phyloP scores from a whole-genome alignment of 2,329 filamentous ascomycete genomes.

The Colletotrichum filicis region DNA sequence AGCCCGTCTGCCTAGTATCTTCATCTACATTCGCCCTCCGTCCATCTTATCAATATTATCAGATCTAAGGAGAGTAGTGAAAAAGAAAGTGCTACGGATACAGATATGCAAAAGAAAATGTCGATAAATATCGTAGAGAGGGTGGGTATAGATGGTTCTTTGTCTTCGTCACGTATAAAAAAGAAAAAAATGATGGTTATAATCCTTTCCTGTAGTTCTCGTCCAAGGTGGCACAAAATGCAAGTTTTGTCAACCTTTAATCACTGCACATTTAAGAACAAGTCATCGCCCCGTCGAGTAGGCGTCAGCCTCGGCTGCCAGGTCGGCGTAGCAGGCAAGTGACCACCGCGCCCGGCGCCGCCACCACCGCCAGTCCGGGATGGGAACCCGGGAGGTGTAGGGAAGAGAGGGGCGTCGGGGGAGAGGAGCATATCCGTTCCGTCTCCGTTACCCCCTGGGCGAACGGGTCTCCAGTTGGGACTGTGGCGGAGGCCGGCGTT shows the following conservation, averaged over 20 bases:
- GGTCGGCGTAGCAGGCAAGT: slow-evolving; percentile 60
- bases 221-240: not conserved
- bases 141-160: slow-evolving; percentile 25
- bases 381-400: slow-evolving; percentile 8
- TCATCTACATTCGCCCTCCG: not conserved
- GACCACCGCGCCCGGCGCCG: not conserved
- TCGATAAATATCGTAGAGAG: slow-evolving; percentile 3
- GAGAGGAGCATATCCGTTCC: slow-evolving; percentile 25
- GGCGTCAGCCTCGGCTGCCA: slow-evolving; percentile 76
- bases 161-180: slow-evolving; percentile 12
- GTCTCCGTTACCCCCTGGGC: slow-evolving; percentile 11
- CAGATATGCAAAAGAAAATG: slow-evolving; percentile 7
- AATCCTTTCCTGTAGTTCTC: not conserved
- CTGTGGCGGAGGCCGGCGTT: slow-evolving; percentile 34
- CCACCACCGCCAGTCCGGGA: not conserved
- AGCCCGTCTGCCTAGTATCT: not conserved
- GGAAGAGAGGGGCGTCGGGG: slow-evolving; percentile 19
- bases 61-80: slow-evolving; percentile 11
- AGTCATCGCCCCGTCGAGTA: slow-evolving; percentile 72
- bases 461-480: slow-evolving; percentile 37
- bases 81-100: slow-evolving; percentile 18
- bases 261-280: slow-evolving; percentile 68
- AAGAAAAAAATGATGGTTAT: not conserved
- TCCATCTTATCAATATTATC: slow-evolving; percentile 18
- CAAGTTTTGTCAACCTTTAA: not conserved